A percentile compares a stretch with the other conserved stretches of the same genome.
phyloP scores from a whole-genome alignment of 768 basidiomycete genomes.

The Ephemerocybe angulata region DNA sequence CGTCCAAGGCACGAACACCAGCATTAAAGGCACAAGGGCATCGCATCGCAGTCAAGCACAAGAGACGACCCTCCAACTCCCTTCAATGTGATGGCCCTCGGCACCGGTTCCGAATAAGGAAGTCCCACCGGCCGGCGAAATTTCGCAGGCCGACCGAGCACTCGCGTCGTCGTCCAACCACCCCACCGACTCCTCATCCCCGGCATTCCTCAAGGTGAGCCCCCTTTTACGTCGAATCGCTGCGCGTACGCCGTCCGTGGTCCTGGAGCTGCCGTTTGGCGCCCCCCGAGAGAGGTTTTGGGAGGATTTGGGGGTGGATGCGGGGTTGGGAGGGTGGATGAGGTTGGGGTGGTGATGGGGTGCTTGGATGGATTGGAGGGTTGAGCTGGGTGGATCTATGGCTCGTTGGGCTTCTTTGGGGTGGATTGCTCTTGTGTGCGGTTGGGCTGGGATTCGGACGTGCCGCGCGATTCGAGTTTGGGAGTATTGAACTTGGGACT shows the following conservation, averaged over 20 bases:
- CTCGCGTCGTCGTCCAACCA: not conserved
- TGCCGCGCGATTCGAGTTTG: too few species aligned
- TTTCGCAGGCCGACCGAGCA: not conserved
- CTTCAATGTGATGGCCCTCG: too few species aligned
- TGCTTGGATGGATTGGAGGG: not conserved
- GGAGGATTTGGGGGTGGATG: constrained; percentile 18
- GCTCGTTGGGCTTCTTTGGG: constrained; percentile 7
- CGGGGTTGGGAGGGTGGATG: constrained; percentile 14
- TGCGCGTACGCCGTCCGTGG: not conserved
- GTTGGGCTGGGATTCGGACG: too few species aligned
- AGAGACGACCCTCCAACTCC: too few species aligned
- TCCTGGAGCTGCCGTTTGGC: not conserved
- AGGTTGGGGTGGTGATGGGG: constrained; percentile 8
- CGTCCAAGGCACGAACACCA: too few species aligned
- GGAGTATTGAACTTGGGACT: too few species aligned
- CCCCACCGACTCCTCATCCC: constrained; percentile 17
- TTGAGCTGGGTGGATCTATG: not conserved
- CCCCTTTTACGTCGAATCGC: constrained; percentile 6
- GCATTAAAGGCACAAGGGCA: too few species aligned
- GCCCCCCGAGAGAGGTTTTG: constrained; percentile 2
- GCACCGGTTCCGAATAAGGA: constrained; percentile 1
- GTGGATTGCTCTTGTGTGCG: too few species aligned
- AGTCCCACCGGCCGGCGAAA: not conserved
- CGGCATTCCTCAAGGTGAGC: constrained; percentile 27
- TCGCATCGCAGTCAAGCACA: too few species aligned